Conservation (phyloP, 2,329 filamentous ascomycete genomes). For the Apiospora phragmitis region DNA sequence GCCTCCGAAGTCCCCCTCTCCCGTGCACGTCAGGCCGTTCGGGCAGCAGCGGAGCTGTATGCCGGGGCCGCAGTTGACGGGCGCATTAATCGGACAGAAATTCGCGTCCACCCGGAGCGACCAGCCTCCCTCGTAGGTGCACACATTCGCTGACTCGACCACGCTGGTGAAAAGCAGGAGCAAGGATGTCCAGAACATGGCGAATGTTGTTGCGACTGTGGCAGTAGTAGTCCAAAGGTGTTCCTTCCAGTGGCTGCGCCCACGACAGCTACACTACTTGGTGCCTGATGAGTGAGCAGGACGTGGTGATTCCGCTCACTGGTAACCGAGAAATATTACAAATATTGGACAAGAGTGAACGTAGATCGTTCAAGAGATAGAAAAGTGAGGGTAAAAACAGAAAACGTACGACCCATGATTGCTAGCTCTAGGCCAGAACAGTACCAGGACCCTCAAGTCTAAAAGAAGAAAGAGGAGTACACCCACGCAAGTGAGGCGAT, state of each 20-base stretch:
- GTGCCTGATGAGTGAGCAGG: background rate
- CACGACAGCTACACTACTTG: background rate
- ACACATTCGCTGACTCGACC: background rate
- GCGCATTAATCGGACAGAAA: background rate
- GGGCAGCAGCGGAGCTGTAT: background rate
- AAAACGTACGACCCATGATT: background rate
- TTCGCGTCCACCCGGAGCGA: background rate
- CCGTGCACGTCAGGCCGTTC: background rate
- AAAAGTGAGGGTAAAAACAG: background rate
- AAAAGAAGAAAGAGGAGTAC: background rate
- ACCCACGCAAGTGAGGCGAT: background rate
- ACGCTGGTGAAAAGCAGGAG: background rate
- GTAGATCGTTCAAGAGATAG: background rate
- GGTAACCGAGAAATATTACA: background rate
- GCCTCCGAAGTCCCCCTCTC: background rate
- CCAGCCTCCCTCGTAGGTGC: background rate
- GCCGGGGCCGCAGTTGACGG: background rate
- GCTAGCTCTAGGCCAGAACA: background rate
- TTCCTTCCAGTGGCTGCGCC: background rate
- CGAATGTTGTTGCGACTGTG: background rate
- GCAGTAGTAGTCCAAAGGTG: background rate
- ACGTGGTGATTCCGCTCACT: background rate
- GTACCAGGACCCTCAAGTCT: background rate
- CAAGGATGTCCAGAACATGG: background rate
- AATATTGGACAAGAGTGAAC: background rate